Conservation (phyloP, 225 moss, liverwort and hornwort genomes). For the Takakia lepidozioides region DNA sequence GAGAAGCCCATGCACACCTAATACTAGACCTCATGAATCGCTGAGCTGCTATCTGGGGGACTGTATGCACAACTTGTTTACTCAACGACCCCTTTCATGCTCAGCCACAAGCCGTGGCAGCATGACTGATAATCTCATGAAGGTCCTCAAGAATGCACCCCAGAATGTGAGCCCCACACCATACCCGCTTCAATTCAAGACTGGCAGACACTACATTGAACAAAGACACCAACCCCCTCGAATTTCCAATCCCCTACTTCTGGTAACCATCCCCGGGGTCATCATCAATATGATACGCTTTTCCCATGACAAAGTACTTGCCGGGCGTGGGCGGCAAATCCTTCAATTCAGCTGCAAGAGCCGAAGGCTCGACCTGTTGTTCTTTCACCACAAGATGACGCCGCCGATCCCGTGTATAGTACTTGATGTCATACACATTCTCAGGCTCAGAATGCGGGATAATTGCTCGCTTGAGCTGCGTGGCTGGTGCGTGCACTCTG, state of each 20-base stretch:
- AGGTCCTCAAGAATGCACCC: no score
- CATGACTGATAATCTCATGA: no score
- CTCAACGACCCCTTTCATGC: no score
- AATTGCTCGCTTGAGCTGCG: conserved; percentile 50
- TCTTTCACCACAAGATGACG: conserved; percentile 28
- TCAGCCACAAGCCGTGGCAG: no score
- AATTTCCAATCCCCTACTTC: conserved; percentile 27
- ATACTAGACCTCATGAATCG: no score
- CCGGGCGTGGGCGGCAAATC: conserved; percentile 50
- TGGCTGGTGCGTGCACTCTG: conserved; percentile 62
- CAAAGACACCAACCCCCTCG: no score
- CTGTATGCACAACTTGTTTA: no score
- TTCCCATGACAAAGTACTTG: conserved; percentile 59
- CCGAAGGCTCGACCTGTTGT: conserved; percentile 45
- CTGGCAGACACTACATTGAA: no score
- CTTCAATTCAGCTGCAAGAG: conserved; percentile 33
- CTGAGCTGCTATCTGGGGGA: no score
- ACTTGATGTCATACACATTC: conserved; percentile 87
- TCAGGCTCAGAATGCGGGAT: conserved; percentile 72
- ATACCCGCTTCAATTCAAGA: no score
- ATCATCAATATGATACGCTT: conserved; percentile 43
- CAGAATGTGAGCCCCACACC: no score
- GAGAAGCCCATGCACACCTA: no score
- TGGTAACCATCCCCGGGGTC: conserved; percentile 84
- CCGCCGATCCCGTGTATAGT: conserved; percentile 69